Percentiles rank a stretch among this genome's conserved stretches.
Conservation (phyloP, 1,284 basidiomycete species). For the Pseudomicrostroma phylloplanum region DNA sequence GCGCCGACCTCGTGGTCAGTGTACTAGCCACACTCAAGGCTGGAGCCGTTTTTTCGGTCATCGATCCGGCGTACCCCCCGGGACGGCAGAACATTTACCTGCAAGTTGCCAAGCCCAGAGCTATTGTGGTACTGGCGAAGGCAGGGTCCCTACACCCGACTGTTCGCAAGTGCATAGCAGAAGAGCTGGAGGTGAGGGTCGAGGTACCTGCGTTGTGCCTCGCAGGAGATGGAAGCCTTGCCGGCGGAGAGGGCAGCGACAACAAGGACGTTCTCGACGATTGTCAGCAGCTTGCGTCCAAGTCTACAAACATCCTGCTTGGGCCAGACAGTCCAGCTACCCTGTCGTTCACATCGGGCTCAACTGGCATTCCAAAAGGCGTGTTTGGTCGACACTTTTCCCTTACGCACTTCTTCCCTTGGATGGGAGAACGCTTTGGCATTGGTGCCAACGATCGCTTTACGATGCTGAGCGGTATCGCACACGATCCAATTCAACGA, state of each 20-base stretch:
- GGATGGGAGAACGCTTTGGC: conserved; percentile 90
- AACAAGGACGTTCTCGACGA: conserved; percentile 54
- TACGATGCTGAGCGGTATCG: conserved; percentile 98
- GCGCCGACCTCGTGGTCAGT: conserved; percentile 92
- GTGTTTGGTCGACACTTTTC: conserved; percentile 92
- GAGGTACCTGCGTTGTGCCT: conserved; percentile 87
- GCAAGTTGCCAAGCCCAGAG: conserved; percentile 87
- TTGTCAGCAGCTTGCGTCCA: conserved; percentile 56
- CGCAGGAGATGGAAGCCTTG: conserved; percentile 57
- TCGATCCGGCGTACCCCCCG: conserved; percentile 95
- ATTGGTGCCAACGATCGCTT: conserved; percentile 74
- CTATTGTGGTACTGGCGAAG: conserved; percentile 81
- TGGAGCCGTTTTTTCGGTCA: conserved; percentile 94
- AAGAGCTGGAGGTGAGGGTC: conserved; percentile 75
- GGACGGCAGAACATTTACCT: conserved; percentile 93
- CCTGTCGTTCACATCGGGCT: conserved; percentile 92
- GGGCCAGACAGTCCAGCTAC: conserved; percentile 95
- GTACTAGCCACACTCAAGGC: conserved; percentile 96
- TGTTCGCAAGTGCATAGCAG: conserved; percentile 76
- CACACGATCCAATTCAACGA: conserved; percentile 97
- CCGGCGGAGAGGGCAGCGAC: conserved; percentile 59
- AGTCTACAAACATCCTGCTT: conserved; percentile 64
- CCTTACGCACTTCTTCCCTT: conserved; percentile 98
- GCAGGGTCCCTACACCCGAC: conserved; percentile 75
- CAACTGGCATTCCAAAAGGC: conserved; percentile 96